Base-by-base conservation (phyloP, 1,284 basidiomycete genomes). In the Albatrellus sp. region DNA sequence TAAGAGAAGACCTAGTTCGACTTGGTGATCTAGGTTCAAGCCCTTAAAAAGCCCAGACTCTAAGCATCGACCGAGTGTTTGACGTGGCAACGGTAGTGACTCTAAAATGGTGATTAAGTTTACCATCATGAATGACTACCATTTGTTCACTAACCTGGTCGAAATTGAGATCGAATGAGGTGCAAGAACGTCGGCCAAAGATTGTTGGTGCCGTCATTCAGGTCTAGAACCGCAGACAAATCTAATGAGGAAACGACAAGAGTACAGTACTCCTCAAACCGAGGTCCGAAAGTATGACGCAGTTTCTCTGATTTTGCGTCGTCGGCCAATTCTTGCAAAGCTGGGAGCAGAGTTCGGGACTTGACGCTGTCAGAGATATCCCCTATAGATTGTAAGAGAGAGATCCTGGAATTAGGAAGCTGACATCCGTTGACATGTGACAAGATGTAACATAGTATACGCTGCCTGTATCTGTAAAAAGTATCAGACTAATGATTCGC, bases 351-450 rank as follows among this genome's bases (percentile, higher is more conserved):
- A 44, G 80, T 71, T 20, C 75, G 69, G 12, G 79, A 64, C 60
- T 88, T 90, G 13, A 72, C 68, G 37, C 66, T 58, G 57, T 85
- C 80, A 6, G 73, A 65, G n/a, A 91, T 71, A 8, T 66, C 65
- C 37, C 68, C 65, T 6, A 91, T 58, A 17, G 74, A 70, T 35
- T 62, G 64, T 19, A 97, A 66, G 1, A 97, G 61, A 7, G 65
- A 60, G 11, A 75, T 59, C 45, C 79, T 77, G 31, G 75, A 69
- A 0, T 56, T 48, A 4, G 72, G 59, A 5, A 74, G 59, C 3
- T 69, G 64, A 56, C 86, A 77, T 5, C 75, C 75, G 32, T 76
- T 70, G 41, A 84, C 69, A 59, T 98, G 94, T 2, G 92, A 94
- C 12, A 89, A 62, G 1, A 97, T 60, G 62, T 75, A 94, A 57